Percentiles rank a stretch among this genome's conserved stretches.
These are phyloP conservation scores for Vitis labrusca DNA, from an alignment of 164 flowering plant species.

Conservation along the genomic window DNA sequence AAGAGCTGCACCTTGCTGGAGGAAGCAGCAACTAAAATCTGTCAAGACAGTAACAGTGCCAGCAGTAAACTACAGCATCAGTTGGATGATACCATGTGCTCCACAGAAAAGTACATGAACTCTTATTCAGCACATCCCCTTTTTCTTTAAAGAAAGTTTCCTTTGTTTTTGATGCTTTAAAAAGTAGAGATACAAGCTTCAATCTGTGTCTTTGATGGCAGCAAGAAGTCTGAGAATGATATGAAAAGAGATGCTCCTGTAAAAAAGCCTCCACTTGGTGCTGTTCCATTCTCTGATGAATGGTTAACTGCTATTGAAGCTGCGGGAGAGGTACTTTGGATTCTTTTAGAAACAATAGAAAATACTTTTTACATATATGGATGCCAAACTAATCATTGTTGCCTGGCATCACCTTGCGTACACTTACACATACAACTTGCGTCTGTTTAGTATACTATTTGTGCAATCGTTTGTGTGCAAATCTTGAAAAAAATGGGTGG, in stretches of 20 bases:
- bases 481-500: no score
- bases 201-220: slow-evolving; percentile 25
- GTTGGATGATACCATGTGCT: slow-evolving; percentile 5
- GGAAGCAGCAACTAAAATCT: slow-evolving; percentile 6
- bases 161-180: background rate
- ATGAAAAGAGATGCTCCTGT: slow-evolving; percentile 23
- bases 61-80: slow-evolving; percentile 15
- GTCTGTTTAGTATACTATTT: no score
- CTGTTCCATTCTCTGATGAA: slow-evolving; percentile 91
- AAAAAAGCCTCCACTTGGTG: slow-evolving; percentile 46
- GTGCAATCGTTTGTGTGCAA: no score
- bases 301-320: slow-evolving; percentile 95
- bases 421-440: no score
- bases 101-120: slow-evolving; percentile 13
- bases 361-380: no score
- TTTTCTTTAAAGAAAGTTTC: no score
- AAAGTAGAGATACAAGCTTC: background rate
- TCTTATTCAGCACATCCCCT: background rate
- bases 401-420: no score
- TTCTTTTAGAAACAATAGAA: background rate
- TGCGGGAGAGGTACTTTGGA: slow-evolving; percentile 84
- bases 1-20: background rate
- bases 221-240: slow-evolving; percentile 32
- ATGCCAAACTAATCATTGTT: no score
- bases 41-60: slow-evolving; percentile 7